A percentile compares a stretch with the other conserved stretches of the same genome.
Conservation (phyloP, 2,329 filamentous ascomycete genomes). For the Fusarium floridanum region DNA sequence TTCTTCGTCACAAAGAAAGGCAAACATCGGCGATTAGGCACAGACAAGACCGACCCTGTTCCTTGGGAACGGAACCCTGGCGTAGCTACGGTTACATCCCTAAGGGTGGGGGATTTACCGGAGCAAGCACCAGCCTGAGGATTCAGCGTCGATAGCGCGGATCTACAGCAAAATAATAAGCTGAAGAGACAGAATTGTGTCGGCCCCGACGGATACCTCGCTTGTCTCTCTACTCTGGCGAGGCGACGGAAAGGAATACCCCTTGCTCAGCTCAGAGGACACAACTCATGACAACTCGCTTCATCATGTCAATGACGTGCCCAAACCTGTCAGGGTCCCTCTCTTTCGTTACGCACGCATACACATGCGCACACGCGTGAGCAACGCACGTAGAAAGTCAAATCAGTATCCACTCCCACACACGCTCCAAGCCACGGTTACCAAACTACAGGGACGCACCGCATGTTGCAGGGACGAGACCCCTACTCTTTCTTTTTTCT, state of each 20-base stretch:
- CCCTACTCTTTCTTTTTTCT: not conserved
- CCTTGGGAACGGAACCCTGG: not conserved
- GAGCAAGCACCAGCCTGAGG: slow-evolving; percentile 2
- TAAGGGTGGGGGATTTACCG: not conserved
- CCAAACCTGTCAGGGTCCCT: slow-evolving; percentile 11
- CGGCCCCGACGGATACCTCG: not conserved
- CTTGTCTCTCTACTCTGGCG: not conserved
- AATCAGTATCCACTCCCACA: slow-evolving; percentile 12
- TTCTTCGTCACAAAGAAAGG: not conserved
- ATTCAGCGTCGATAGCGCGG: slow-evolving; percentile 1
- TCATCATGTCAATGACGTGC: not conserved
- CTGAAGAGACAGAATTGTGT: not conserved
- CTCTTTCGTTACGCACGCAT: not conserved
- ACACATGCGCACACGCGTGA: not conserved
- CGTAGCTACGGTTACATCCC: not conserved
- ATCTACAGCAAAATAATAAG: not conserved
- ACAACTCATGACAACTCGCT: not conserved
- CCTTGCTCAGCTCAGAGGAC: not conserved
- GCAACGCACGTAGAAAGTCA: not conserved
- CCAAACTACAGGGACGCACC: slow-evolving; percentile 36
- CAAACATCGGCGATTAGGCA: not conserved
- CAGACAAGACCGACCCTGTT: slow-evolving; percentile 3
- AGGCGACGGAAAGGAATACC: not conserved
- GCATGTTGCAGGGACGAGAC: slow-evolving; percentile 20
- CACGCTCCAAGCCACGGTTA: slow-evolving; percentile 27